Base-by-base conservation (phyloP, 805 yeast genomes). In the Nakazawaea anatomiae region DNA sequence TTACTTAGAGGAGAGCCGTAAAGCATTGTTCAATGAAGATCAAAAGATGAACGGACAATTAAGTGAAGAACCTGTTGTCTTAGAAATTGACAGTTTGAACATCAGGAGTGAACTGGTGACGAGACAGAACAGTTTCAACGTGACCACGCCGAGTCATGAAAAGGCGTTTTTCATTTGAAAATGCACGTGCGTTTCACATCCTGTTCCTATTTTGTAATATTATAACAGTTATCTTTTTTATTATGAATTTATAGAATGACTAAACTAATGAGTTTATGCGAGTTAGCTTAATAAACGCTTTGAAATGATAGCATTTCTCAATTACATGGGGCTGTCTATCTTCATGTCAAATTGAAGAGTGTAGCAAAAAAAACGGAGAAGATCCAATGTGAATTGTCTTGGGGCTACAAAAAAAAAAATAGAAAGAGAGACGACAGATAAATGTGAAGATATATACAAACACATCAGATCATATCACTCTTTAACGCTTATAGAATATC, bases 1-100 rank as follows among this genome's bases (percentile, higher is more conserved):
- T 9, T 51, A 51, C 14, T 14, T 51, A 4, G 53, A 51, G 12
- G 49, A 51, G 41, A 46, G 50, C n/a, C 42, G 53, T 14, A 42
- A 25, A 38, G 42, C 38, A 1, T 31, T 46, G 7, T 39, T 35
- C 30, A 6, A 11, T 4, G 32, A 41, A 10, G 44, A 38, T 12
- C 30, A 25, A n/a, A 42, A 35, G 14, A 51, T 51, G 53, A 18
- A 46, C 9, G 53, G 53, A 5, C 6, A 5, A 3, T 32, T 51
- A 25, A 42, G 53, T 34, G 43, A 38, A 11, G 53, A 46, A 11
- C 53, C 53, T 10, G 39, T 14, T 9, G 32, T 51, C 28, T 29
- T 46, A 5, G 32, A 42, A 34, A 46, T 46, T 35, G 50, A 51
- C 6, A 36, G 29, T 18, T 51, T 46, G 36, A 43, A 36, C 39